Percentiles rank a stretch among this genome's conserved stretches.
These are phyloP conservation scores for Lentinula edodes DNA, from an alignment of 768 basidiomycete species.

Conservation along the genomic window DNA sequence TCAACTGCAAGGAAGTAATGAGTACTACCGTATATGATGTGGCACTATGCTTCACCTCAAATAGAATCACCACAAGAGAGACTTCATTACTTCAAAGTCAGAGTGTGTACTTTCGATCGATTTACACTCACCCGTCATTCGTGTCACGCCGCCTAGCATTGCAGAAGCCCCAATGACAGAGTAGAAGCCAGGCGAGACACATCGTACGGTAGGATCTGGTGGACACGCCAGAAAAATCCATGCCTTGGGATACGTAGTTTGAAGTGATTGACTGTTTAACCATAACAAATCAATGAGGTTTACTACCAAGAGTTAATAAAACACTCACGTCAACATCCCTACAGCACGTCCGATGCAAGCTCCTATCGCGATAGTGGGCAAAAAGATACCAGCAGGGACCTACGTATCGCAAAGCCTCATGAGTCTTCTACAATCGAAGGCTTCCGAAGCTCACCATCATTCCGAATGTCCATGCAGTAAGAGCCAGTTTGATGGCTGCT, in stretches of 20 bases:
- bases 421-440: neutral
- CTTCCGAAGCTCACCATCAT: conserved; percentile 51
- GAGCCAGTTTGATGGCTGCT: conserved; percentile 50
- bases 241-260: conserved; percentile 58
- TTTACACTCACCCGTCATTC: conserved; percentile 59
- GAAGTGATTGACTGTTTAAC: conserved; percentile 52
- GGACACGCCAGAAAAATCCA: conserved; percentile 72
- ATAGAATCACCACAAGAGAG: conserved; percentile 71
- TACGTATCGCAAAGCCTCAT: conserved; percentile 16
- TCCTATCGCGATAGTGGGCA: conserved; percentile 72
- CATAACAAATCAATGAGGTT: neutral
- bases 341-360: conserved; percentile 69
- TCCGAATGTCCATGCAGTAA: conserved; percentile 77
- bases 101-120: neutral
- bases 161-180: conserved; percentile 73
- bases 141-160: conserved; percentile 70
- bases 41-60: conserved; percentile 42
- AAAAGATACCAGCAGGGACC: conserved; percentile 73
- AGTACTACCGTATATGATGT: neutral
- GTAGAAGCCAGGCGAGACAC: conserved; percentile 73
- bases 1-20: conserved; percentile 38
- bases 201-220: conserved; percentile 61
- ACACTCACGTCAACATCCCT: conserved; percentile 56
- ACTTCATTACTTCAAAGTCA: conserved; percentile 31
- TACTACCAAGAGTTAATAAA: neutral